Evolutionary conservation across 2,329 filamentous ascomycete species (phyloP), one percentile per base, ranked within the genome.

Genomic region (Didymella pomorum): DNA sequence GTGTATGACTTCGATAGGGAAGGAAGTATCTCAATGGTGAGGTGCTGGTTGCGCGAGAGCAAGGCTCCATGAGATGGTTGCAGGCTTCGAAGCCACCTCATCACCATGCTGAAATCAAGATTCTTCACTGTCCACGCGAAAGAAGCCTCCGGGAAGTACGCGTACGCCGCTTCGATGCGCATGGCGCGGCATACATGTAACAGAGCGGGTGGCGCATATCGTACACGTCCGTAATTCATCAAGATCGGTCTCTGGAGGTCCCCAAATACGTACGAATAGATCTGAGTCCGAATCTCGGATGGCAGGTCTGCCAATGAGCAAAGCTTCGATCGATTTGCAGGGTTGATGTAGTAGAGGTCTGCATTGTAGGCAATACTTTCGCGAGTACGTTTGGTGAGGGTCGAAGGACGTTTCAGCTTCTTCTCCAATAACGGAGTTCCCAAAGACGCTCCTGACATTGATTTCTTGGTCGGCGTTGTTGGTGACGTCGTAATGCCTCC

Each of bases 101-200:
- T 52, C 0, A 67, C 33, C 2, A 33, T 41, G 0, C 20, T 12
- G 59, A 70, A 73, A n/a, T 65, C 47, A 9, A 71, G 59, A 31
- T 66, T 64, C 23, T 55, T 45, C 1, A 69, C 49, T 4, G 45
- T 25, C 52, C 60, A 66, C 11, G 43, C 55, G 46, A 75, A 73
- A 16, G 43, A 28, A 2, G 62, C 56, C 29, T 28, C 41, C 0
- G 61, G 62, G 56, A 71, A 75, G 58, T 69, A 73, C 16, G 58
- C 56, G 35, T 72, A 71, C 21, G 67, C 66, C 3, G 65, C 66
- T 62, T 75, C 72, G n/a, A 66, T 62, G 8, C 71, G 63, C n/a
- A 74, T 63, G 9, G 63, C 62, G 18, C 69, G 66, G 51, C 66
- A 69, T 29, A 69, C 53, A 20, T 62, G 62, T 4, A 73, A 60